These are phyloP conservation scores for Adansonia digitata DNA, from an alignment of 345 rosid species.

Conservation along the genomic window DNA sequence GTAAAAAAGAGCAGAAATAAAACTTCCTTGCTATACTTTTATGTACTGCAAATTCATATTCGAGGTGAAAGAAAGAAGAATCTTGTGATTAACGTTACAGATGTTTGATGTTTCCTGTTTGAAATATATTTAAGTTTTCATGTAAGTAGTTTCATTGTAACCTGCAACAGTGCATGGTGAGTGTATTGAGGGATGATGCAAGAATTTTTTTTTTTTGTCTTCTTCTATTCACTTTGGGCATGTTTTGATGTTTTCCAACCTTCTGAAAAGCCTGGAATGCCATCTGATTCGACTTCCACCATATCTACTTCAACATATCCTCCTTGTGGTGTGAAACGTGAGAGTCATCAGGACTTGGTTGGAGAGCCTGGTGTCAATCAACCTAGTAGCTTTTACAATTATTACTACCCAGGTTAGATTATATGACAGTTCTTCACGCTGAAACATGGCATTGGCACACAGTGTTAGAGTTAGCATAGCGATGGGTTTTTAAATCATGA, in stretches of 20 bases:
- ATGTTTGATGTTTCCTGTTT: no score
- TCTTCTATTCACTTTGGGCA: neutral
- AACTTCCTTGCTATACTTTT: neutral
- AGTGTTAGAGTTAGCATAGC: neutral
- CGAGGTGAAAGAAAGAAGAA: no score
- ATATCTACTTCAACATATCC: slow-evolving; percentile 20
- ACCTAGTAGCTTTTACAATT: slow-evolving; percentile 33
- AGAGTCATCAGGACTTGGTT: slow-evolving; percentile 19
- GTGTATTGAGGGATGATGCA: no score
- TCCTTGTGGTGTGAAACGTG: slow-evolving; percentile 19
- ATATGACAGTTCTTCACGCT: neutral
- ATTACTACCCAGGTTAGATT: slow-evolving; percentile 49
- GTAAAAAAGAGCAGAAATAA: neutral
- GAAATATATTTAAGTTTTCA: no score
- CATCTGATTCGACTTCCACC: slow-evolving; percentile 22
- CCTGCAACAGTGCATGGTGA: no score
- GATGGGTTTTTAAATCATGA: no score
- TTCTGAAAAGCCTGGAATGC: slow-evolving; percentile 24
- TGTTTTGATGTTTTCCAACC: slow-evolving; percentile 19
- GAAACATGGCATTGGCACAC: neutral
- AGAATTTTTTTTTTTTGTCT: no score
- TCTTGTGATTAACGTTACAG: no score
- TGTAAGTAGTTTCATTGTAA: no score
- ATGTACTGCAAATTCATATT: neutral
- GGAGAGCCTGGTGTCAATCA: slow-evolving; percentile 21